A percentile compares a stretch with the other conserved stretches of the same genome.
Evolutionary conservation across 129 eudicot species (phyloP).

Genomic region (Oenanthe sinensis): DNA sequence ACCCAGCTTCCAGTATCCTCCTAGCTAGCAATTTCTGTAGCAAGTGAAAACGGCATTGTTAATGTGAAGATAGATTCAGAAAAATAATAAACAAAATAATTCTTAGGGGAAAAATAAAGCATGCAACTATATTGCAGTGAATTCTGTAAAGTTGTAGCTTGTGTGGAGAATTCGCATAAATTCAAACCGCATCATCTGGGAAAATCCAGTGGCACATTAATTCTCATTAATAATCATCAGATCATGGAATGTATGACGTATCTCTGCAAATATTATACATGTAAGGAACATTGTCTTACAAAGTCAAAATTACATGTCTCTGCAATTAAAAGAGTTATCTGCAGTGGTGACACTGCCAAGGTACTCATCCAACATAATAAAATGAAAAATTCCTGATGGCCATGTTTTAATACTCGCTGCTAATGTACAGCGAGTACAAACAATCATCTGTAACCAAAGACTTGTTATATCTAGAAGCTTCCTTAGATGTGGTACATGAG

Average conservation of each 20-base stretch:
- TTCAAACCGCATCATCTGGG: too few species aligned
- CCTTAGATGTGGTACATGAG: too few species aligned
- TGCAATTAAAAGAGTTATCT: background rate
- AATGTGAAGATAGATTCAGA: background rate
- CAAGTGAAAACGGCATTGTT: constrained; percentile 10
- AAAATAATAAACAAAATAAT: background rate
- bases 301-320: background rate
- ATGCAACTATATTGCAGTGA: background rate
- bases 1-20: constrained; percentile 19
- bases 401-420: background rate
- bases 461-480: too few species aligned
- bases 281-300: background rate
- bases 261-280: background rate
- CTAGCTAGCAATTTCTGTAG: constrained; percentile 41
- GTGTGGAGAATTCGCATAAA: background rate
- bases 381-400: background rate
- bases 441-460: too few species aligned
- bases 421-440: background rate
- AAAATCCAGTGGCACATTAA: too few species aligned
- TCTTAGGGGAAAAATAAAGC: background rate
- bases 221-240: background rate
- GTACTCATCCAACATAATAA: background rate
- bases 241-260: background rate
- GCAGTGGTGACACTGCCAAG: background rate
- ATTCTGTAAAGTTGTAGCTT: background rate